Percentiles rank a stretch among this genome's conserved stretches.
Conservation (phyloP, 768 basidiomycete genomes). For the Pholiota conissans region DNA sequence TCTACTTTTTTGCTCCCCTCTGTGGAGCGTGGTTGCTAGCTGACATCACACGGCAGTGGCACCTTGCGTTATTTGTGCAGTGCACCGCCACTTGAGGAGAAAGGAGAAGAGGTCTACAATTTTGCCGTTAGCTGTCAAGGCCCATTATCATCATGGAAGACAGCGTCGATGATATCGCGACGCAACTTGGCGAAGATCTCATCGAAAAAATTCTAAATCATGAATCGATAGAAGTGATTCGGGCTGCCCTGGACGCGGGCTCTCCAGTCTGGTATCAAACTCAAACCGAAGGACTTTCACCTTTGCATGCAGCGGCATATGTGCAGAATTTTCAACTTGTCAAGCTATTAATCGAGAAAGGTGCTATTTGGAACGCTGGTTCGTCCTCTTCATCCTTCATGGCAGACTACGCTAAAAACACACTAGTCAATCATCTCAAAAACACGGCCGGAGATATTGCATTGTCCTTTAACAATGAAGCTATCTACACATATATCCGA, state of each 20-base stretch:
- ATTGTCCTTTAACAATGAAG: slow-evolving; percentile 76
- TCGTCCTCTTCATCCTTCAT: slow-evolving; percentile 17
- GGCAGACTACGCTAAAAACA: not conserved
- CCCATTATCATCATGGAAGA: no score
- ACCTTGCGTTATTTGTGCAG: no score
- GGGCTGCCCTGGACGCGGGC: slow-evolving; percentile 55
- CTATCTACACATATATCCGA: slow-evolving; percentile 77
- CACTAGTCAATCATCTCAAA: slow-evolving; percentile 69
- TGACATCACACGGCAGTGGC: no score
- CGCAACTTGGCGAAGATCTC: slow-evolving; percentile 56
- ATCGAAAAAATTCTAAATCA: slow-evolving; percentile 57
- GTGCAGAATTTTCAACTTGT: slow-evolving; percentile 65
- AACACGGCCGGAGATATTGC: slow-evolving; percentile 91
- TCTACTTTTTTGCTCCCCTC: no score
- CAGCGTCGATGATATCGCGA: slow-evolving; percentile 44
- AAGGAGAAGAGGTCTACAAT: no score
- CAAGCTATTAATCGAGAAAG: slow-evolving; percentile 68
- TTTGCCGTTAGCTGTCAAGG: no score
- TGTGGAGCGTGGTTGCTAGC: no score
- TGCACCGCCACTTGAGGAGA: no score
- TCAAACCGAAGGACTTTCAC: slow-evolving; percentile 73
- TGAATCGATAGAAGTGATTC: slow-evolving; percentile 44
- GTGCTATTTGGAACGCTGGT: slow-evolving; percentile 93
- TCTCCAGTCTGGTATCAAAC: slow-evolving; percentile 93
- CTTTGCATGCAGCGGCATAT: slow-evolving; percentile 86